Evolutionary conservation across 208 protist species (phyloP), one percentile per base, ranked within the genome.

Genomic region (Vickermania ingenoplastis): DNA sequence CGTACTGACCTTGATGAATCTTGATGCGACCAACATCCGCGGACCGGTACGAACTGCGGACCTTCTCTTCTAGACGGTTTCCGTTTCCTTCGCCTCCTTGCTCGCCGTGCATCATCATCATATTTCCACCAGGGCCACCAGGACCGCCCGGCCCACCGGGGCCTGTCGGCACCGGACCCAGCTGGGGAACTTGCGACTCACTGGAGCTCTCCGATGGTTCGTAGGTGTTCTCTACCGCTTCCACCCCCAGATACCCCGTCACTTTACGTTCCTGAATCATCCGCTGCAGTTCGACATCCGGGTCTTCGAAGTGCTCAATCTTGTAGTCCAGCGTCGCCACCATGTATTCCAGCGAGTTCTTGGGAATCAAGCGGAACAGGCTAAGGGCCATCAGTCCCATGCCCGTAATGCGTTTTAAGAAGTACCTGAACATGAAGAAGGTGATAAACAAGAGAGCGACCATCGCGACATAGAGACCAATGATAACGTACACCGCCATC

Each of bases 291-390:
- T 24, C 55, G 2, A 17, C 41, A 25, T 72, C 68, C 3, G 58
- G 52, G 3, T 64, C 25, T 31, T 67, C 61, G 57, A 77, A 65
- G 41, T 48, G 2, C 21, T 77, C 50, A 25, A 77, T 52, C 14
- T 26, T 25, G 2, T 45, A 2, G n/a, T 5, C 25, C 2, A 31
- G 31, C 30, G 25, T 54, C 21, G 41, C 13, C 2, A 59, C 30
- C 25, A 77, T 30, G 17, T 63, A 25, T 51, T 57, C 25, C 29
- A 77, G 27, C 3, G 68, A 67, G 5, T 7, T 48, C n/a, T 56
- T 51, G 13, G 71, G 71, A 29, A 77, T 77, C 21, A 77, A 51
- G 4, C 58, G 68, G 54, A 77, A 75, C 17, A 77, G 55, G 14
- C 31, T 55, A 17, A 77, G 28, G n/a, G 69, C 57, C 14, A 41